Base-by-base conservation (phyloP, 108 stramenopile genomes). In the Skeletonema tropicum region DNA sequence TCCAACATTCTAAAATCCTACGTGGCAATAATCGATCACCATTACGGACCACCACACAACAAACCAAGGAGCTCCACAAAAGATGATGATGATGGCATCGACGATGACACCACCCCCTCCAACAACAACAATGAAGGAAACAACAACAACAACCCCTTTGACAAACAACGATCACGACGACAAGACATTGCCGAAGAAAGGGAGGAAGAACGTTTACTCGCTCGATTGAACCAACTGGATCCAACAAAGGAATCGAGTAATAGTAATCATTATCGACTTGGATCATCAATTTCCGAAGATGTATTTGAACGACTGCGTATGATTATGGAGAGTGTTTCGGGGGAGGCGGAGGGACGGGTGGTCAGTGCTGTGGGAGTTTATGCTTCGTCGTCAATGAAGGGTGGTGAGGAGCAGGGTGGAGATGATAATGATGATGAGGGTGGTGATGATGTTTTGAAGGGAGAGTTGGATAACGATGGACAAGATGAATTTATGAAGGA, bases 231-330 rank as follows among this genome's bases (percentile, higher is more conserved):
- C 61, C 15, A 30, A 2, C 60, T 64, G 30, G 32, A 63, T 36
- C 39, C 35, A 21, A 41, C 35, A 21, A 41, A 60, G 2, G 36
- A 60, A 25, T 41, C 71, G 29, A 17, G 1, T 6, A 35, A 35
- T 33, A 33, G n/a, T n/a, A n/a, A n/a, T n/a, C n/a, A n/a, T 29
- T 2, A 35, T 35, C 35, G 35, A 35, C 35, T 35, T 35, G 35
- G 35, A 29, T 29, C 49, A 29, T 29, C 49, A 35, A 60, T 80
- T 33, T 80, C 79, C 14, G 79, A 80, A 29, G 79, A 80, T 60
- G 65, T 72, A 3, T 74, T 58, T 33, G 73, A 74, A 49, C 65
- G 79, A 21, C 58, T 80, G 52, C 69, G 64, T 26, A 57, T 80
- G 68, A 80, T 80, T 59, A 45, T 49, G 6, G 48, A 74, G 58